A percentile compares a stretch with the other conserved stretches of the same genome.
Conservation (phyloP, 2,329 filamentous ascomycete species). For the Pseudogymnoascus sp. region DNA sequence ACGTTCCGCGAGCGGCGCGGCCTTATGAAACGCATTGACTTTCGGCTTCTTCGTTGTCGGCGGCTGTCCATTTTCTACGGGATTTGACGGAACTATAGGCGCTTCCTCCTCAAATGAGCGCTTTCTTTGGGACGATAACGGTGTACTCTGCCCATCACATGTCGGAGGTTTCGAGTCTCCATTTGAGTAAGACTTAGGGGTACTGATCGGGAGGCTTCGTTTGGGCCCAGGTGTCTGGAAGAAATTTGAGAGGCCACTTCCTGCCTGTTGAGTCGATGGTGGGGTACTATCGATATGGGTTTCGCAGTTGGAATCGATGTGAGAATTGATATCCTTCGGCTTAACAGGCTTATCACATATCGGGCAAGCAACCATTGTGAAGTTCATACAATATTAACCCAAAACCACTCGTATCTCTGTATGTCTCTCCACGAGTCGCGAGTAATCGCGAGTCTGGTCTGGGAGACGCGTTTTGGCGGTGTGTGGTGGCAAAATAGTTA, state of each 20-base stretch:
- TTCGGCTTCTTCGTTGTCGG: constrained; percentile 55
- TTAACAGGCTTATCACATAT: constrained; percentile 70
- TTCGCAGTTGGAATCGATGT: constrained; percentile 78
- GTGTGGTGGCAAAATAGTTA: not conserved
- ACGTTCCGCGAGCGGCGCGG: constrained; percentile 81
- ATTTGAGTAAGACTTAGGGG: constrained; percentile 27
- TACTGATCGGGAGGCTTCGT: constrained; percentile 32
- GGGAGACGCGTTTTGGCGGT: constrained; percentile 2
- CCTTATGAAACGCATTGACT: constrained; percentile 52
- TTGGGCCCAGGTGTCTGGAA: constrained; percentile 55
- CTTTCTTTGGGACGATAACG: constrained; percentile 22
- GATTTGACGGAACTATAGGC: not conserved
- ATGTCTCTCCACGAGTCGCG: not conserved
- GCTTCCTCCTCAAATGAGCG: constrained; percentile 26
- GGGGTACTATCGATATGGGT: constrained; percentile 49
- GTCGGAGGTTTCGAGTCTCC: constrained; percentile 29
- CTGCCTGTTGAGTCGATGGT: constrained; percentile 30
- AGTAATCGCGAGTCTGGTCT: not conserved
- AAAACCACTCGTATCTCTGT: not conserved
- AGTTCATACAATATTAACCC: not conserved
- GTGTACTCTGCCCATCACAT: constrained; percentile 21
- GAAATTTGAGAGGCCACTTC: constrained; percentile 43
- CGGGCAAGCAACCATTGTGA: constrained; percentile 59
- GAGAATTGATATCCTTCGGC: constrained; percentile 70
- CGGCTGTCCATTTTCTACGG: constrained; percentile 13